Conservation (phyloP, 352 stramenopile genomes). For the Pythium myriotylum region DNA sequence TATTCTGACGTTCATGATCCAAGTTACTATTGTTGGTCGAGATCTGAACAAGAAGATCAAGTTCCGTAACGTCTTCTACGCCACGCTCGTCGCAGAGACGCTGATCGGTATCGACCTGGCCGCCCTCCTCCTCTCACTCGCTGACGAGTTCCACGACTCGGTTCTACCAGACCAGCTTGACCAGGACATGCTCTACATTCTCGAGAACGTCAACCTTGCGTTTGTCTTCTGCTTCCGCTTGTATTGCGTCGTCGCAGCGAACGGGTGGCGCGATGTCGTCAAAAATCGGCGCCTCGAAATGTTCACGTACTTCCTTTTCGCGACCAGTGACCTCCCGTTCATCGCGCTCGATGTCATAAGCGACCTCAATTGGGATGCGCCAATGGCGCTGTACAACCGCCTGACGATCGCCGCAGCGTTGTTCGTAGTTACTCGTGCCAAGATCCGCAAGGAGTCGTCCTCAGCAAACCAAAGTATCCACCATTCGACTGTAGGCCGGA, state of each 20-base stretch:
- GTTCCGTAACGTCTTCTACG: constrained; percentile 21
- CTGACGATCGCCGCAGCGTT: constrained; percentile 11
- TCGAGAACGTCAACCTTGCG: constrained; percentile 34
- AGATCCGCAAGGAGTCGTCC: not conserved
- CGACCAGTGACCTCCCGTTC: constrained; percentile 13
- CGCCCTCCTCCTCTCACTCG: constrained; percentile 11
- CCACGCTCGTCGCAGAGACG: constrained; percentile 9
- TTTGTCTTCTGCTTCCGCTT: constrained; percentile 43
- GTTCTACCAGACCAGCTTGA: not conserved
- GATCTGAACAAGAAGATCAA: constrained; percentile 38
- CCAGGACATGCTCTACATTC: constrained; percentile 25
- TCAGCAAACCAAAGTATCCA: not conserved
- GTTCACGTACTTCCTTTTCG: constrained; percentile 8
- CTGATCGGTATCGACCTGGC: constrained; percentile 17
- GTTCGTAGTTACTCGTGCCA: constrained; percentile 3
- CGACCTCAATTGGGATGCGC: constrained; percentile 7
- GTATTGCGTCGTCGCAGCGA: constrained; percentile 26
- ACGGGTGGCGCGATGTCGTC: not conserved
- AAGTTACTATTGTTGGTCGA: constrained; percentile 27
- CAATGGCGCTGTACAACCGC: constrained; percentile 11
- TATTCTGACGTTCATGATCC: constrained; percentile 23
- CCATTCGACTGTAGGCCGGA: no score
- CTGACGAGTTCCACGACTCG: constrained; percentile 10
- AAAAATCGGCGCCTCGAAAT: not conserved
- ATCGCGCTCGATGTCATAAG: not conserved